These are phyloP conservation scores for Cercospora citrullina DNA, from an alignment of 2,329 filamentous ascomycete species.

Conservation along the genomic window DNA sequence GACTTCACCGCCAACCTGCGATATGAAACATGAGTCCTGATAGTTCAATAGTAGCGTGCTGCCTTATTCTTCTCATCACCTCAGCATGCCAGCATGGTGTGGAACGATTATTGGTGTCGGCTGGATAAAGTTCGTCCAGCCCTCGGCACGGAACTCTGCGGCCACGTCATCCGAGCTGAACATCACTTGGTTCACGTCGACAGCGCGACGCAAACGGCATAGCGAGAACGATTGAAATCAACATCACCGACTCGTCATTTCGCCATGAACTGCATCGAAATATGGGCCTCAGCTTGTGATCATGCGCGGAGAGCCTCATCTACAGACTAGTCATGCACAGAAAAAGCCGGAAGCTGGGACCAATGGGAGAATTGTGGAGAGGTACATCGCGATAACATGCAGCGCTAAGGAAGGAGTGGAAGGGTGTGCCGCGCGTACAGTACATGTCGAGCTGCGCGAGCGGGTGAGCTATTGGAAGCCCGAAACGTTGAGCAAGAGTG, in stretches of 20 bases:
- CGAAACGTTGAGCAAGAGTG: neutral
- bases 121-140: neutral
- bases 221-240: no score
- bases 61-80: neutral
- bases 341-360: neutral
- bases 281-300: neutral
- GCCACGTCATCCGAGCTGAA: neutral
- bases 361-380: neutral
- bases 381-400: neutral
- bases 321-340: neutral
- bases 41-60: neutral
- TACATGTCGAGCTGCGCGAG: neutral
- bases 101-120: neutral
- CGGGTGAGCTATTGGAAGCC: neutral
- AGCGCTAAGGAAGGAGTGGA: neutral
- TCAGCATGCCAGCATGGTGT: neutral
- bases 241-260: no score
- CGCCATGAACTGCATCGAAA: neutral
- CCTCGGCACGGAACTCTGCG: neutral
- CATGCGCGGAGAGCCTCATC: neutral
- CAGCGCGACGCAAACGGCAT: neutral
- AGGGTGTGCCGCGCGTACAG: neutral
- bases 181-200: neutral
- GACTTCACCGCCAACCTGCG: neutral
- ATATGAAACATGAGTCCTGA: slow-evolving; percentile 2